A percentile compares a stretch with the other conserved stretches of the same genome.
Evolutionary conservation across 257 asterid species (phyloP).

Genomic region (Pogostemon cablin): DNA sequence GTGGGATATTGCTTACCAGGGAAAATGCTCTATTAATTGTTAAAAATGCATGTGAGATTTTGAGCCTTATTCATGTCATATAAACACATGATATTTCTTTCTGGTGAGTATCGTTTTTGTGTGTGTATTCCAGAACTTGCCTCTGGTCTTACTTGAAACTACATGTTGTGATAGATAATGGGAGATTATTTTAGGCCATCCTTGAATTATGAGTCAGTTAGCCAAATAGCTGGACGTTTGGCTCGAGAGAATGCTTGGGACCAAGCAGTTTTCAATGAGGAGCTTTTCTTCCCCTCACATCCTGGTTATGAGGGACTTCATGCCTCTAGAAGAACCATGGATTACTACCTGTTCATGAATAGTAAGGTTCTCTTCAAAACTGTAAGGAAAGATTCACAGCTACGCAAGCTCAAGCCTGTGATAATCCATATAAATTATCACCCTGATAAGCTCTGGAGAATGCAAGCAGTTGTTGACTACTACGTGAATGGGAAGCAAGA

Average conservation of each 20-base stretch:
- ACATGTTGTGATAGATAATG: too few species aligned
- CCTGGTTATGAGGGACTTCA: conserved; percentile 77
- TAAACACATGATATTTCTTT: too few species aligned
- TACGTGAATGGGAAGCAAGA: conserved; percentile 58
- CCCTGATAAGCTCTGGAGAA: conserved; percentile 60
- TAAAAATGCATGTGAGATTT: too few species aligned
- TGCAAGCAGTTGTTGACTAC: conserved; percentile 66
- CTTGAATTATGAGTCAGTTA: too few species aligned
- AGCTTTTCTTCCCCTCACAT: conserved; percentile 67
- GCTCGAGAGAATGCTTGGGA: conserved; percentile 64
- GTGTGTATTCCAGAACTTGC: too few species aligned
- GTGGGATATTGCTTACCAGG: too few species aligned
- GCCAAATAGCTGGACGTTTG: conserved; percentile 55
- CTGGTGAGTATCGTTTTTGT: too few species aligned
- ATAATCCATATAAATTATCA: conserved; percentile 65
- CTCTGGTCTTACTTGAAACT: too few species aligned
- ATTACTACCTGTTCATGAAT: conserved; percentile 61
- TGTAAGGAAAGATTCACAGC: conserved; percentile 42
- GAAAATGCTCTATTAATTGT: too few species aligned
- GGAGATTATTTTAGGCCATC: too few species aligned
- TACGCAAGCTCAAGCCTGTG: conserved; percentile 59
- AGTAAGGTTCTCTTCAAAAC: conserved; percentile 70
- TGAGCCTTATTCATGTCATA: too few species aligned
- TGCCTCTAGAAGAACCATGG: conserved; percentile 71
- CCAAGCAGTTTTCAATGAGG: conserved; percentile 70